phyloP scores from a whole-genome alignment of 176 grass and related monocot species.

The Microstegium vimineum region DNA sequence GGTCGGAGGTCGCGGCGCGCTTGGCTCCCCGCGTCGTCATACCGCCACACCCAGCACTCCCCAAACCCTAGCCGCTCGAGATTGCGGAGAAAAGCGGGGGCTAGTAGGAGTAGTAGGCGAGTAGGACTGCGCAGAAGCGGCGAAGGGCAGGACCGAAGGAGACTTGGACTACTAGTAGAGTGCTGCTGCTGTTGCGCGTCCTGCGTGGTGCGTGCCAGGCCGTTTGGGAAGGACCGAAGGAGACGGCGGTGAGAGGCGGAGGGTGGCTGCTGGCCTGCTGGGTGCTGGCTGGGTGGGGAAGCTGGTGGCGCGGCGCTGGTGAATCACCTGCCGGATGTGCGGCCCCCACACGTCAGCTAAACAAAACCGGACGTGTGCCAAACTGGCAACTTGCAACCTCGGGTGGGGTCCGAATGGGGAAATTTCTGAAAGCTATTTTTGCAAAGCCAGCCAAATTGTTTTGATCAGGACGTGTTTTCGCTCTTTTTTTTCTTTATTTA shows the following conservation, averaged over 20 bases:
- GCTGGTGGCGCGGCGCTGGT: neutral
- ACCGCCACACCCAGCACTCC: neutral
- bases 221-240: neutral
- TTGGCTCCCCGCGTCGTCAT: conserved; percentile 57
- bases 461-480: neutral
- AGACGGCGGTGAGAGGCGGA: neutral
- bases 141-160: neutral
- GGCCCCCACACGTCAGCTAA: neutral
- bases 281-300: neutral
- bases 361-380: neutral
- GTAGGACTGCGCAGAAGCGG: neutral
- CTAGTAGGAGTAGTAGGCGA: neutral
- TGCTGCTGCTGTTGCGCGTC: neutral
- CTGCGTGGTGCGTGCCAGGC: neutral
- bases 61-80: conserved; percentile 18
- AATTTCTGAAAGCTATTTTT: neutral
- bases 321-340: neutral
- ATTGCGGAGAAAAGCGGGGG: neutral
- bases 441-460: neutral
- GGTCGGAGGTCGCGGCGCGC: conserved; percentile 38
- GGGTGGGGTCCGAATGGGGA: neutral
- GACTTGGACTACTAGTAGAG: neutral
- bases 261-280: neutral
- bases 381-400: neutral
- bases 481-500: too few relatives aligned